phyloP scores from a whole-genome alignment of 495 filamentous ascomycete genomes.

The Aspergillus homomorphus region DNA sequence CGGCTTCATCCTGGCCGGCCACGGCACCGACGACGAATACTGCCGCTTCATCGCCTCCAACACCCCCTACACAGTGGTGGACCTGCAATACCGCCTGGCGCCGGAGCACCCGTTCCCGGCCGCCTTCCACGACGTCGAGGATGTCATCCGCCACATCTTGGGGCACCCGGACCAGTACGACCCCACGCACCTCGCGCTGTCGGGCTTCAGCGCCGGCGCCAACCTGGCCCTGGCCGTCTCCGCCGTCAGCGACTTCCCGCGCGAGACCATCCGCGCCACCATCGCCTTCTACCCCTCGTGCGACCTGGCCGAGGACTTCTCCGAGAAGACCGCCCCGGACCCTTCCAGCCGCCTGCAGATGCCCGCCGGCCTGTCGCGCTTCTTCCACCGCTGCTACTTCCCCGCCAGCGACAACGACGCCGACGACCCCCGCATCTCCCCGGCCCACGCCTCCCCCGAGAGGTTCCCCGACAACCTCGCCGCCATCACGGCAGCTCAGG shows the following conservation, averaged over 20 bases:
- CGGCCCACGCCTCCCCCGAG: constrained; percentile 10
- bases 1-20: constrained; percentile 37
- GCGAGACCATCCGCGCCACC: constrained; percentile 25
- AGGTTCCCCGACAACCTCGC: constrained; percentile 6
- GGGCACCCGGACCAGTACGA: constrained; percentile 30
- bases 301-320: background rate
- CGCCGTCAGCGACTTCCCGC: constrained; percentile 14
- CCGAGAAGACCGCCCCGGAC: background rate
- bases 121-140: constrained; percentile 64
- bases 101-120: constrained; percentile 76
- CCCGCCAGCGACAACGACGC: constrained; percentile 20
- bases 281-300: constrained; percentile 39
- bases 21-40: constrained; percentile 42
- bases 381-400: constrained; percentile 32
- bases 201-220: constrained; percentile 43
- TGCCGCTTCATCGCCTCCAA: constrained; percentile 33
- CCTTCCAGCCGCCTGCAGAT: background rate
- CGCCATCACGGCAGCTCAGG: constrained; percentile 13
- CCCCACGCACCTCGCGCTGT: constrained; percentile 29
- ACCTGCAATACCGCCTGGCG: constrained; percentile 70
- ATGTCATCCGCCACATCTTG: constrained; percentile 33
- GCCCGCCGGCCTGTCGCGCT: background rate
- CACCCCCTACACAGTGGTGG: constrained; percentile 39
- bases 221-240: constrained; percentile 36
- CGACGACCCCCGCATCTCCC: constrained; percentile 43